A percentile compares a stretch with the other conserved stretches of the same genome.
Conservation (phyloP, 805 yeast genomes). For the Zygosaccharomyces bisporus region DNA sequence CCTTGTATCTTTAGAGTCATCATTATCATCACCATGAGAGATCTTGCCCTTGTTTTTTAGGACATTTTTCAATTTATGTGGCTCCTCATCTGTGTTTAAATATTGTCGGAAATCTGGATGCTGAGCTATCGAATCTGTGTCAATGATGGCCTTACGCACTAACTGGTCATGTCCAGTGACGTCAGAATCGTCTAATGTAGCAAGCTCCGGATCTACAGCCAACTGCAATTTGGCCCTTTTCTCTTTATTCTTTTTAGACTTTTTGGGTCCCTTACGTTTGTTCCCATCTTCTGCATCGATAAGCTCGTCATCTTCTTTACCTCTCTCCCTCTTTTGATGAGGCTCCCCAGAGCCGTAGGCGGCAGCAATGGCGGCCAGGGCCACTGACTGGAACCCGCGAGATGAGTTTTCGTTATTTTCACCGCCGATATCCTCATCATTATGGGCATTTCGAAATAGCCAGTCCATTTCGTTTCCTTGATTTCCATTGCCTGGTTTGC, state of each 20-base stretch:
- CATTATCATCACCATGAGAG: constrained; percentile 8
- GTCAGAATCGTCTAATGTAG: constrained; percentile 43
- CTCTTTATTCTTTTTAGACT: constrained; percentile 20
- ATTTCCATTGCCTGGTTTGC: constrained; percentile 8
- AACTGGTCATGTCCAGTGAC: constrained; percentile 56
- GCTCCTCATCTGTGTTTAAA: constrained; percentile 31
- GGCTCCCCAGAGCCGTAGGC: constrained; percentile 27
- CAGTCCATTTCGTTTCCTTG: constrained; percentile 13
- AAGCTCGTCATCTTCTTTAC: constrained; percentile 9
- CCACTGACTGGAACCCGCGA: constrained; percentile 26
- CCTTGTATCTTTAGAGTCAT: constrained; percentile 10
- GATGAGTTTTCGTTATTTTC: constrained; percentile 9
- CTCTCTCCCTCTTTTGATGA: constrained; percentile 15
- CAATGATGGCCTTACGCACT: constrained; percentile 67
- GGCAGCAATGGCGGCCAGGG: constrained; percentile 35
- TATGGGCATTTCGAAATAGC: constrained; percentile 15
- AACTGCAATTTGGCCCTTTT: constrained; percentile 23
- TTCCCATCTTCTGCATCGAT: constrained; percentile 12
- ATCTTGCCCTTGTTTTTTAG: constrained; percentile 13
- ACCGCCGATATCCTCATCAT: constrained; percentile 11
- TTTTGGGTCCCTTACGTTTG: constrained; percentile 12
- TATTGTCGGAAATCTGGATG: constrained; percentile 39
- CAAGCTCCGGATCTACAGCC: constrained; percentile 57
- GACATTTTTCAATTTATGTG: constrained; percentile 12
- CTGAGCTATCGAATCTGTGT: constrained; percentile 59